Evolutionary conservation across 2,329 filamentous ascomycete genomes (phyloP).

Genomic region (Fonsecaea pedrosoi): DNA sequence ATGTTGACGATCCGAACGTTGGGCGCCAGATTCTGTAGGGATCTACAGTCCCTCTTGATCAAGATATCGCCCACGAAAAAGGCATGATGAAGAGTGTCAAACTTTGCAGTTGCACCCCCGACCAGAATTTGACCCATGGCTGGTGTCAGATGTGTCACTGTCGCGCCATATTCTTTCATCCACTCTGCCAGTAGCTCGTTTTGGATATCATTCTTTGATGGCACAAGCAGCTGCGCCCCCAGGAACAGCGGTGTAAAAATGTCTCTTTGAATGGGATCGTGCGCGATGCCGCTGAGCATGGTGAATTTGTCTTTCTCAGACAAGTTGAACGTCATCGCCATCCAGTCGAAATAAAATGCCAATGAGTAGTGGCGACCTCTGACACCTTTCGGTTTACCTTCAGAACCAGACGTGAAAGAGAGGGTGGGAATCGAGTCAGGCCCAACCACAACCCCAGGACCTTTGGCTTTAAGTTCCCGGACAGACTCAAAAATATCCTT

Average conservation of each 20-base stretch:
- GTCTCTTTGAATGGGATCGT: constrained; percentile 67
- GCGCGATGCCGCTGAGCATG: constrained; percentile 81
- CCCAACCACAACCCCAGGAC: constrained; percentile 78
- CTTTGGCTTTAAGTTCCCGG: constrained; percentile 59
- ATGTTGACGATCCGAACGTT: constrained; percentile 82
- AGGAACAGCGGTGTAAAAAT: constrained; percentile 92
- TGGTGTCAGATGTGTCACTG: constrained; percentile 86
- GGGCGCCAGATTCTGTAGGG: constrained; percentile 75
- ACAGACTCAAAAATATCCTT: constrained; percentile 70
- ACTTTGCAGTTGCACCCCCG: constrained; percentile 78
- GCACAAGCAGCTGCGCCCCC: constrained; percentile 78
- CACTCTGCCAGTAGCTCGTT: constrained; percentile 88
- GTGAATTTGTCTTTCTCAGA: constrained; percentile 77
- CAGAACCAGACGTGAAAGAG: constrained; percentile 73
- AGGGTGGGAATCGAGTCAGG: constrained; percentile 83
- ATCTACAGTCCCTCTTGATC: constrained; percentile 80
- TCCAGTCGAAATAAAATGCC: constrained; percentile 89
- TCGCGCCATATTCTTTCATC: constrained; percentile 77
- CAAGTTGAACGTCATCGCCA: constrained; percentile 81
- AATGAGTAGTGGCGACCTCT: constrained; percentile 85
- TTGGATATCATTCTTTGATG: constrained; percentile 80
- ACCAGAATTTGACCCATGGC: constrained; percentile 96
- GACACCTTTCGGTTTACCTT: constrained; percentile 86
- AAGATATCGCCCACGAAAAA: constrained; percentile 94
- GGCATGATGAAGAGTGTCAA: constrained; percentile 75